A percentile compares a stretch with the other conserved stretches of the same genome.
Evolutionary conservation across 306 rosid species (phyloP).

Genomic region (Vigna unguiculata): DNA sequence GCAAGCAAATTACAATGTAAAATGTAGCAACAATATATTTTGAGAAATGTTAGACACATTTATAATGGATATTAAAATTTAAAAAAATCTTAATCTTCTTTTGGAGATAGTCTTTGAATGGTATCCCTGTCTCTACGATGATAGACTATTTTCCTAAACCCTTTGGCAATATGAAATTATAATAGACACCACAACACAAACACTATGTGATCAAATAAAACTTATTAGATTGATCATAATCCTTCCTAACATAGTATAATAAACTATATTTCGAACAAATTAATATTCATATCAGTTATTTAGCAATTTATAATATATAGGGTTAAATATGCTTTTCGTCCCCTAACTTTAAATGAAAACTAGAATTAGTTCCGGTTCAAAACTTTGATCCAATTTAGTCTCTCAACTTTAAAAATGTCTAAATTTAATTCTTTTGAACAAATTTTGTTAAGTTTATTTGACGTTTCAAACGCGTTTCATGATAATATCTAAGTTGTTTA

Average conservation of each 20-base stretch:
- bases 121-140: constrained; percentile 7
- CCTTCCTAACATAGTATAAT: neutral
- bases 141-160: constrained; percentile 20
- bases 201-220: constrained; percentile 1
- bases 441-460: too few relatives aligned
- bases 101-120: constrained; percentile 8
- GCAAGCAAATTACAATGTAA: constrained; percentile 20
- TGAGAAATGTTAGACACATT: constrained; percentile 12
- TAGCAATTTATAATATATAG: neutral
- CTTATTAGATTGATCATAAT: neutral
- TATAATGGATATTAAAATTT: constrained; percentile 10
- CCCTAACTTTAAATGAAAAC: too few relatives aligned
- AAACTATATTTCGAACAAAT: neutral
- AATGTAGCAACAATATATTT: constrained; percentile 23
- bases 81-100: neutral
- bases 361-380: too few relatives aligned
- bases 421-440: too few relatives aligned
- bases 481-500: too few relatives aligned
- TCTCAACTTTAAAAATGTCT: too few relatives aligned
- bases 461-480: too few relatives aligned
- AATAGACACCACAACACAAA: constrained; percentile 5
- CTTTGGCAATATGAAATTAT: neutral
- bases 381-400: too few relatives aligned
- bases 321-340: too few relatives aligned
- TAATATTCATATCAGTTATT: neutral